phyloP scores from a whole-genome alignment of 2,329 filamentous ascomycete genomes.

The Fusarium poae region DNA sequence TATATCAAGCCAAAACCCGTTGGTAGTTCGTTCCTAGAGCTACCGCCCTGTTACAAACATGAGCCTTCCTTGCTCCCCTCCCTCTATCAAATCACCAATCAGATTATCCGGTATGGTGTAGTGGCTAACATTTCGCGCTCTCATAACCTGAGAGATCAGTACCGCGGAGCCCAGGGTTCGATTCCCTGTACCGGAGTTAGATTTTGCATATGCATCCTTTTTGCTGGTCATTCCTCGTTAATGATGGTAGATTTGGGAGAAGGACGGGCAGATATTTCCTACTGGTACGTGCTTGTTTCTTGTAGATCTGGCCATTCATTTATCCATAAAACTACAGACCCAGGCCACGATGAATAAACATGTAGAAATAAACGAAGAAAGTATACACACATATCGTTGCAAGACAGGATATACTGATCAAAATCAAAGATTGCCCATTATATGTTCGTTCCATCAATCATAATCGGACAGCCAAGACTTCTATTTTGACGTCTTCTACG shows the following conservation, averaged over 20 bases:
- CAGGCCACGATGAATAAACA: too few relatives aligned
- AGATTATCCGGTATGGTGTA: conserved; percentile 51
- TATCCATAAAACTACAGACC: too few relatives aligned
- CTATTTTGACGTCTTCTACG: too few relatives aligned
- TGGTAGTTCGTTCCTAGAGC: neutral
- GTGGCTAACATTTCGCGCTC: conserved; percentile 54
- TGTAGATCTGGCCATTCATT: too few relatives aligned
- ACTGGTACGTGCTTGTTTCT: neutral
- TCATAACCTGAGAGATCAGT: conserved; percentile 40
- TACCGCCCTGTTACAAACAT: accelerated
- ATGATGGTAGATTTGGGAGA: too few relatives aligned
- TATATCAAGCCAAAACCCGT: neutral
- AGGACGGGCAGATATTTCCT: too few relatives aligned
- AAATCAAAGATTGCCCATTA: neutral
- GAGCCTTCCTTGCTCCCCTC: accelerated
- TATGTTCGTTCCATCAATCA: neutral
- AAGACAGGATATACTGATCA: neutral
- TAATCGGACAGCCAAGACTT: neutral
- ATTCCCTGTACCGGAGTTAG: conserved; percentile 48
- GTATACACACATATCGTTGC: neutral
- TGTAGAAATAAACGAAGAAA: too few relatives aligned
- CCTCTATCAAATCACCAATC: neutral
- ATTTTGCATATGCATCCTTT: neutral
- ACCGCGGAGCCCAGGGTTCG: conserved; percentile 49
- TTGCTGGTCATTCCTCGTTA: neutral